A percentile compares a stretch with the other conserved stretches of the same genome.
Conservation (phyloP, 2,329 filamentous ascomycete genomes). For the Zymoseptoria crescenta region DNA sequence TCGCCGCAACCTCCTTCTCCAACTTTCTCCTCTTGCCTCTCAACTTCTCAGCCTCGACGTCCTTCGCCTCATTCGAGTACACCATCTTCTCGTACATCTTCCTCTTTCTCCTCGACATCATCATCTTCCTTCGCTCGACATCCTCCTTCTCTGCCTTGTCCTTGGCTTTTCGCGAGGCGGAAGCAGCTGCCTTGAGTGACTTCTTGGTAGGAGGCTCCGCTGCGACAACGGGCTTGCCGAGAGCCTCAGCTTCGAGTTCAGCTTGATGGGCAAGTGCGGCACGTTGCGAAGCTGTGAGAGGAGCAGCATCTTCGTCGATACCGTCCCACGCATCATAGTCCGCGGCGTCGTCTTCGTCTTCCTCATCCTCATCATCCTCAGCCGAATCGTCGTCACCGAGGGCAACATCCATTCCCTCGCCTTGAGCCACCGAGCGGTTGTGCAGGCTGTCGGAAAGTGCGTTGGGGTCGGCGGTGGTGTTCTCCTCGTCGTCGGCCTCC, state of each 20-base stretch:
- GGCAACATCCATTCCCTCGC: slow-evolving; percentile 41
- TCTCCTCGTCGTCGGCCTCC: slow-evolving; percentile 42
- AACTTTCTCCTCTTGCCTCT: slow-evolving; percentile 84
- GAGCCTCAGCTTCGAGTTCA: slow-evolving; percentile 87
- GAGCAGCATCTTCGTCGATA: slow-evolving; percentile 38
- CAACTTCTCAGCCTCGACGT: slow-evolving; percentile 79
- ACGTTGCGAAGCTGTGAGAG: slow-evolving; percentile 52
- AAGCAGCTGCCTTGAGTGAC: slow-evolving; percentile 58
- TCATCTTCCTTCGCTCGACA: slow-evolving; percentile 87
- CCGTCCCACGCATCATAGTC: slow-evolving; percentile 42
- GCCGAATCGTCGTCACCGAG: slow-evolving; percentile 25
- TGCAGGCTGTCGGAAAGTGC: slow-evolving; percentile 24
- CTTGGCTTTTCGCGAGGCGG: slow-evolving; percentile 61
- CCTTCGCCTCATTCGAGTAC: slow-evolving; percentile 89
- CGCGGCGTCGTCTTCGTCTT: slow-evolving; percentile 38
- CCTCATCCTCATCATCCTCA: slow-evolving; percentile 39
- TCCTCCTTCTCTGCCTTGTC: slow-evolving; percentile 71
- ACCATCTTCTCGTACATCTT: slow-evolving; percentile 98
- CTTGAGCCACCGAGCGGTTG: slow-evolving; percentile 21
- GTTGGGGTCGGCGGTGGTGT: slow-evolving; percentile 32
- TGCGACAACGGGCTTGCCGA: slow-evolving; percentile 49
- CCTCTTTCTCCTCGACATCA: slow-evolving; percentile 96
- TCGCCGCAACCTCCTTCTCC: slow-evolving; percentile 42
- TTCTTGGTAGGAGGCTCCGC: slow-evolving; percentile 48
- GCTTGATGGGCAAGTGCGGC: slow-evolving; percentile 66